phyloP scores from a whole-genome alignment of 768 basidiomycete genomes.

The Chalciporus sphaerocephalus region DNA sequence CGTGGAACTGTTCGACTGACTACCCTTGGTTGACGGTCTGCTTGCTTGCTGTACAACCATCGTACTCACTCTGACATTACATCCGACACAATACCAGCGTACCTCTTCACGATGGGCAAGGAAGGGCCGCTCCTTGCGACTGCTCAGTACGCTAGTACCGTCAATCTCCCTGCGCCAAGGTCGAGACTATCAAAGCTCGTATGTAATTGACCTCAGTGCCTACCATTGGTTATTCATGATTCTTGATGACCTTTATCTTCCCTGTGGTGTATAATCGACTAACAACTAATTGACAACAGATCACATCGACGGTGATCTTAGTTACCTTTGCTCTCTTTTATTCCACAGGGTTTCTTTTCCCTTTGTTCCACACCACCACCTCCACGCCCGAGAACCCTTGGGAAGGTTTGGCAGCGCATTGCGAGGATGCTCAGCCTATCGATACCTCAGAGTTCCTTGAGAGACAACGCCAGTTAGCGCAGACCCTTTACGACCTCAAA shows the following conservation, averaged over 20 bases:
- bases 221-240: not conserved
- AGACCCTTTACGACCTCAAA: slow-evolving; percentile 43
- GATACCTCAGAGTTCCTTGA: slow-evolving; percentile 39
- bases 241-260: not conserved
- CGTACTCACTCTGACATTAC: too few species aligned
- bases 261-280: not conserved
- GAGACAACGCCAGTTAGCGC: slow-evolving; percentile 55
- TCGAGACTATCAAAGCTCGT: slow-evolving; percentile 11
- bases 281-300: slow-evolving; percentile 8
- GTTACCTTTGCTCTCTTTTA: slow-evolving; percentile 5
- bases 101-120: slow-evolving; percentile 9
- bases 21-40: too few species aligned
- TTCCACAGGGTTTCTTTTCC: slow-evolving; percentile 1
- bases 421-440: slow-evolving; percentile 48
- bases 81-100: not conserved
- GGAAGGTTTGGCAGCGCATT: slow-evolving; percentile 38
- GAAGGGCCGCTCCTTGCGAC: not conserved
- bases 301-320: slow-evolving; percentile 2
- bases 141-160: not conserved
- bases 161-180: not conserved
- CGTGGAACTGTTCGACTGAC: too few species aligned
- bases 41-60: too few species aligned
- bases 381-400: slow-evolving; percentile 10
- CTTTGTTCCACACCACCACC: not conserved
- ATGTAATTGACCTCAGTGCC: not conserved